Evolutionary conservation across 768 basidiomycete genomes (phyloP), one percentile per base, ranked within the genome.

Genomic region (Macrolepiota dolichaula): DNA sequence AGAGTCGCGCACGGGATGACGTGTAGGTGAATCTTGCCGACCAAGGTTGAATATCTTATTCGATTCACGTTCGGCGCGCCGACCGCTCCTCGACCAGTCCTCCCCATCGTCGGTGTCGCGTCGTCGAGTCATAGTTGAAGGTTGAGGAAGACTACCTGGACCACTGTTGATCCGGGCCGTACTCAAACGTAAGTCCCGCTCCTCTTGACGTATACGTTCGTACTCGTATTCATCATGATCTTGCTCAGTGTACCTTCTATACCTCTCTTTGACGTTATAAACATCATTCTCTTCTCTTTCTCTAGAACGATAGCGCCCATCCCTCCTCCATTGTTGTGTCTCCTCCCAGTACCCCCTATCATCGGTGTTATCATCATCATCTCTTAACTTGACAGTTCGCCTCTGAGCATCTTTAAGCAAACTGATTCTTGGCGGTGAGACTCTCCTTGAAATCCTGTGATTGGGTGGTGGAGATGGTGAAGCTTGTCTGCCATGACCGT

Each of bases 91-190:
- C 9, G 42, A 13, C 51, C 55, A 51, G 9, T 38, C 44, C 35
- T 60, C 59, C 17, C 29, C 22, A 7, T 44, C 27, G 3, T 19
- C 61, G 9, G 40, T 50, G n/a, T 32, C 62, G 13, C 49, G 58
- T 50, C 63, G 51, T 51, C 62, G 27, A 17, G 51, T 56, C 69
- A 72, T 66, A 1, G 66, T 55, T 11, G 71, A 71, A 3, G 70
- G 70, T n/a, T 68, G 68, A 15, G 71, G 70, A 17, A 70, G 47
- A 13, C 68, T 68, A 19, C 64, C 19, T 11, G 37, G 46, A 17
- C 19, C 35, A 36, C 22, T 38, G 19, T 38, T 29, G 65, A 22
- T 42, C 56, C 61, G 42, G 17, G 51, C 29, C 46, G 51, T 27
- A 6, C 51, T 19, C 40, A 56, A 51, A 51, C 55, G 50, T 22